Percentiles rank a stretch among this genome's conserved stretches.
Conservation (phyloP, 495 filamentous ascomycete species). For the Penicillium pancosmium region DNA sequence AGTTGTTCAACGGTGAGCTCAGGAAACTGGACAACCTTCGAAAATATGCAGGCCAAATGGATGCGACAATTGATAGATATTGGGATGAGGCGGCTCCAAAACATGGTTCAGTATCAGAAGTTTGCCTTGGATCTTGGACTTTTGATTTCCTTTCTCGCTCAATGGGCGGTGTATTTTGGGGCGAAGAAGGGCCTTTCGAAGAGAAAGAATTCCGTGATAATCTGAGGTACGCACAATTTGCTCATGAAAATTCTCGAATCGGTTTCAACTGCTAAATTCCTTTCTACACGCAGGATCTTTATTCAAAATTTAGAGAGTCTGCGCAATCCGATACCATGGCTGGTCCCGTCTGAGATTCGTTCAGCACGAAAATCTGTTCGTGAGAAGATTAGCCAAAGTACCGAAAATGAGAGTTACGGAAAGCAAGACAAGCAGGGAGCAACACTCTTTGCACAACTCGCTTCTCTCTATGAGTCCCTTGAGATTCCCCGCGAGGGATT, state of each 20-base stretch:
- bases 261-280: background rate
- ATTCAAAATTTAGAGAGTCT: constrained; percentile 1
- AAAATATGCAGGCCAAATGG: constrained; percentile 2
- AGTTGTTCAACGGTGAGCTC: constrained; percentile 7
- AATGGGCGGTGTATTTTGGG: background rate
- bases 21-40: background rate
- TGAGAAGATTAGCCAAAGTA: background rate
- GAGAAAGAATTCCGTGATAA: background rate
- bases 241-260: background rate
- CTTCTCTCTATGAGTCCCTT: background rate
- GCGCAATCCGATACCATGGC: constrained; percentile 1
- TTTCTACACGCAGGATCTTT: background rate
- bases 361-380: background rate
- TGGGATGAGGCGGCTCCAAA: background rate
- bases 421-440: background rate
- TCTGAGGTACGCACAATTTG: background rate
- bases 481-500: background rate
- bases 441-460: background rate
- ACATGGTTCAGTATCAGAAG: background rate
- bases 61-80: background rate
- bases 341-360: constrained; percentile 2
- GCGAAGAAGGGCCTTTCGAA: background rate
- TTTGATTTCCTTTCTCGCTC: background rate
- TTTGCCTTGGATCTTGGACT: background rate
- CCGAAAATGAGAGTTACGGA: background rate